Base-by-base conservation (phyloP, 176 grass and related monocot species). In the Zoysia pacifica region DNA sequence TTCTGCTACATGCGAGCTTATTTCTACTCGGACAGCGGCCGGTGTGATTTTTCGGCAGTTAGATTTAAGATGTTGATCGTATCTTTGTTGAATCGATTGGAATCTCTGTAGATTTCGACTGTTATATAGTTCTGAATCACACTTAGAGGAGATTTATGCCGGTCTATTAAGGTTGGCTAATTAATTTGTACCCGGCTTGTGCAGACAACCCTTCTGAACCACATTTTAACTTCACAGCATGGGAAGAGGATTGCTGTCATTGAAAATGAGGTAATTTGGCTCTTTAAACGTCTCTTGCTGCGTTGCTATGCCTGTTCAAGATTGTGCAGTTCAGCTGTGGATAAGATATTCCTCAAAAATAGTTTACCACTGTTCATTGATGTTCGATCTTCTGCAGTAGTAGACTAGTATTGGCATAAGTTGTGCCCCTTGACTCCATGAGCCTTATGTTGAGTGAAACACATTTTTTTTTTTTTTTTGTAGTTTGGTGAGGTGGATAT, bases 401-500 rank as follows among this genome's bases (percentile, higher is more conserved):
- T 6, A 12, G 5, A 28, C 2, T 44, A 2, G 50, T 45, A 15
- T 28, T 46, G 67, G 68, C 51, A 65, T 18, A 4, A 80, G 28
- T 60, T 46, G 60, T n/a, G 20, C 18, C 42, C 36, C 18, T 9
- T 6, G 7, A 56, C 39, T 14, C 11, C 4, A 4, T 50, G 4
- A 0, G 8, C 65, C 35, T 5, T 1, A 62, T 62, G 43, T 18
- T 15, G 19, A 72, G 59, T 73, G 43, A 83, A 37, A 0, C 41
- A 40, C 46, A 64, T 51, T 64, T 18, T 66, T 3, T 55, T 12
- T 39, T 72, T 40, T 48, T 55, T 0, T 65, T 2, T 87, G 74
- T 58, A 93, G 87, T 93, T 93, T 83, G 91, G 91, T 50, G 91
- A 93, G 66, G 91, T 90, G 40, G 91, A 93, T 64, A 93, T 93